These are phyloP conservation scores for Collybia sp. DNA, from an alignment of 768 basidiomycete genomes.

Conservation along the genomic window DNA sequence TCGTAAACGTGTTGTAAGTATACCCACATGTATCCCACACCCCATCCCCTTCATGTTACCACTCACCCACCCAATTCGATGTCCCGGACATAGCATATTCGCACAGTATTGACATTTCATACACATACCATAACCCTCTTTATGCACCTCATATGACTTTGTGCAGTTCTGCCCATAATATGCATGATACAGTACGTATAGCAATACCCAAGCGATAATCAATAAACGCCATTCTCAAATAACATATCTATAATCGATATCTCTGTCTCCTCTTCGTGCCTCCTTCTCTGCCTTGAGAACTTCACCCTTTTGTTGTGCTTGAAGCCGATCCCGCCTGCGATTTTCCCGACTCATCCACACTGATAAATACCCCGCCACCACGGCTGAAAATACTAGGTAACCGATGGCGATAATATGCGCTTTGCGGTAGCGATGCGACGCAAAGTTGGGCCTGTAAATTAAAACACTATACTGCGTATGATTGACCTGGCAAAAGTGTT, in stretches of 20 bases:
- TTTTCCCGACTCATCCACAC: slow-evolving; percentile 49
- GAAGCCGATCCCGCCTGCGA: slow-evolving; percentile 29
- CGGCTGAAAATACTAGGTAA: slow-evolving; percentile 45
- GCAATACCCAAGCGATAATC: not conserved
- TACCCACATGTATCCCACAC: not conserved
- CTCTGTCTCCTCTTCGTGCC: slow-evolving; percentile 32
- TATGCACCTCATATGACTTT: too few relatives aligned
- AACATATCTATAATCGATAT: slow-evolving; percentile 35
- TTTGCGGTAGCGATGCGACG: slow-evolving; percentile 41
- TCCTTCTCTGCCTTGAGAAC: slow-evolving; percentile 15
- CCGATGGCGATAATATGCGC: slow-evolving; percentile 59
- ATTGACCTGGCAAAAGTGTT: not conserved
- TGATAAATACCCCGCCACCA: slow-evolving; percentile 39
- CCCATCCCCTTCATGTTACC: not conserved
- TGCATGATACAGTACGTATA: too few relatives aligned
- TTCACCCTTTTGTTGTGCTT: slow-evolving; percentile 15
- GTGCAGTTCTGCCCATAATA: too few relatives aligned
- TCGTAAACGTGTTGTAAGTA: slow-evolving; percentile 2
- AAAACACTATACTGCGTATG: slow-evolving; percentile 31
- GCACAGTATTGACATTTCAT: not conserved
- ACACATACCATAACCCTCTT: not conserved
- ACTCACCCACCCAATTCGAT: not conserved
- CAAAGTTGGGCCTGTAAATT: slow-evolving; percentile 48
- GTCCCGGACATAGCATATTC: not conserved
- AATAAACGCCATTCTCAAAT: slow-evolving; percentile 16